phyloP scores from a whole-genome alignment of 768 basidiomycete genomes.

The Podaxis pistillaris region DNA sequence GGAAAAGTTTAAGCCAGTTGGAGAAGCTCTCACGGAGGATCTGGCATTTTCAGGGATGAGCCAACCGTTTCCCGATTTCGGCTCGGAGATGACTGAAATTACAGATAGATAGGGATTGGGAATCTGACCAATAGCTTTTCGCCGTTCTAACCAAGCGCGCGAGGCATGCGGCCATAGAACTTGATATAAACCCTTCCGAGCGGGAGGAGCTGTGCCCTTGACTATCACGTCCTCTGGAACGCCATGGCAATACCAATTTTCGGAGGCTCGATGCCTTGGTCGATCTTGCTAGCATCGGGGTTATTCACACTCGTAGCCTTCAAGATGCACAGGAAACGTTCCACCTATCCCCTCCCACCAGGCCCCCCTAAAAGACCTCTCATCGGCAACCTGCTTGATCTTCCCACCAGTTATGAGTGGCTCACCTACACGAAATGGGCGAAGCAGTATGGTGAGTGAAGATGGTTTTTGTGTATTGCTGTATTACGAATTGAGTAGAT shows the following conservation, averaged over 20 bases:
- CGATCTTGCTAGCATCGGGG: neutral
- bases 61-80: no score
- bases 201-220: neutral
- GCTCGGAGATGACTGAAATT: no score
- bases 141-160: no score
- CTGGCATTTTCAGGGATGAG: no score
- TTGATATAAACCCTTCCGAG: neutral
- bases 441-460: slow-evolving; percentile 20
- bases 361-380: slow-evolving; percentile 16
- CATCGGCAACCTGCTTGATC: slow-evolving; percentile 24
- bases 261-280: neutral
- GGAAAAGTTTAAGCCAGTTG: no score
- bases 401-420: slow-evolving; percentile 26
- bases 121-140: no score
- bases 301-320: neutral
- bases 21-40: no score
- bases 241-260: neutral
- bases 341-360: neutral
- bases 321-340: neutral
- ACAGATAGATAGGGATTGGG: no score
- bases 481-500: neutral
- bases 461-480: neutral
- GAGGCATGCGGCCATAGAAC: no score
- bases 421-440: slow-evolving; percentile 23
- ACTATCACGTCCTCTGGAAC: neutral